Evolutionary conservation across 106 monocot species (phyloP), one percentile per base, ranked within the genome.

Genomic region (Alisma plantagoaquatica): DNA sequence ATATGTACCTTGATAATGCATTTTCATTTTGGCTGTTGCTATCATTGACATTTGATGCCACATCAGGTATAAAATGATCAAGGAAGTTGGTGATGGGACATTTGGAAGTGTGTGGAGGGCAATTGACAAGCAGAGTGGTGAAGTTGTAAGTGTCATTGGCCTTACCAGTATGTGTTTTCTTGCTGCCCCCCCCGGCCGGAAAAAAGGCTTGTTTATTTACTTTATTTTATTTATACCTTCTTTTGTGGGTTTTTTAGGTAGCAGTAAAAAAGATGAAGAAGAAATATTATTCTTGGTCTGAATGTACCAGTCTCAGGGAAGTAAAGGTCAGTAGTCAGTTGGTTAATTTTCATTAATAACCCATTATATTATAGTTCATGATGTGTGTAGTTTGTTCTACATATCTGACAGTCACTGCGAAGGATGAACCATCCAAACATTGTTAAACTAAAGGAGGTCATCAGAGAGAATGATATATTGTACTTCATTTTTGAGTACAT

Each of bases 241-340:
- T 33, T 23, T 19, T 1, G 3, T 49, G 51, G 5, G 17, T 35
- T 30, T 38, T 5, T 23, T 57, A 98, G 89, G 96, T 89, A 67
- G 89, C 96, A 68, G 74, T 89, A 29, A 98, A 98, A 65, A 89
- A 89, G 75, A 85, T 89, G 84, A 98, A 89, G 71, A 98, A 67
- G 44, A 98, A 85, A 27, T 98, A 98, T 52, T 89, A 79, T 60
- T 76, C 89, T 28, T 98, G 96, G 96, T 88, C 83, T 33, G 89
- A 98, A 59, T 98, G 96, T 62, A 74, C 82, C 51, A 89, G 67
- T 65, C 81, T 98, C 15, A 78, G 85, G 49, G 96, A 98, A 89
- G 85, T 98, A 41, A 98, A 98, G 89, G 96, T 98, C 61, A 32
- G 29, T 58, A 38, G 6, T n/a, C n/a, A n/a, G n/a, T n/a, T n/a